Evolutionary conservation across 352 stramenopile genomes (phyloP).

Genomic region (Thalassiosira hispida): DNA sequence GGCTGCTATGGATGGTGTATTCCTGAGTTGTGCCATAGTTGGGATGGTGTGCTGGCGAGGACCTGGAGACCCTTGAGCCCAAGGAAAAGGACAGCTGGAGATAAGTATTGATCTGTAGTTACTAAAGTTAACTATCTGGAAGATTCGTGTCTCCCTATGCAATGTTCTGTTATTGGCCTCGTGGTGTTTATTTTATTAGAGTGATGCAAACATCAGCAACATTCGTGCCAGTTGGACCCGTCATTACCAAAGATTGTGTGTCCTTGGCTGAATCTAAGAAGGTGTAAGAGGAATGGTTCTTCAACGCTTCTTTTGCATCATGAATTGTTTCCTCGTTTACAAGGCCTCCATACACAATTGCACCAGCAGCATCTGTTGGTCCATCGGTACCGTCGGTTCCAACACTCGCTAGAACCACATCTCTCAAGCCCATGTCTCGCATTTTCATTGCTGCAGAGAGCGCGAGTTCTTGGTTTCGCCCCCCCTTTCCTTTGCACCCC

Average conservation of each 20-base stretch:
- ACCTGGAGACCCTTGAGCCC: too few relatives aligned
- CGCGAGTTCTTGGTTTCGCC: constrained; percentile 87
- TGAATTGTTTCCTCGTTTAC: constrained; percentile 40
- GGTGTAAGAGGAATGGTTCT: constrained; percentile 71
- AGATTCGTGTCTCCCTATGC: too few relatives aligned
- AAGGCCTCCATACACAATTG: constrained; percentile 79
- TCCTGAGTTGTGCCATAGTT: too few relatives aligned
- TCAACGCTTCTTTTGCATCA: constrained; percentile 58
- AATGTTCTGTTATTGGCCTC: too few relatives aligned
- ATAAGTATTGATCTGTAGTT: too few relatives aligned
- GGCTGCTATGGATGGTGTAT: too few relatives aligned
- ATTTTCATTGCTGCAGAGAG: constrained; percentile 81
- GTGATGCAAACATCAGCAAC: constrained; percentile 82
- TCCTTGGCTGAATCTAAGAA: constrained; percentile 56
- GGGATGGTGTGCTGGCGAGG: too few relatives aligned
- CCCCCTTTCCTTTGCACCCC: constrained; percentile 74
- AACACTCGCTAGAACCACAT: constrained; percentile 74
- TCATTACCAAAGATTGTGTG: constrained; percentile 63
- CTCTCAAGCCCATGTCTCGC: constrained; percentile 60
- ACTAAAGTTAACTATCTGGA: too few relatives aligned
- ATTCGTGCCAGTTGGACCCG: constrained; percentile 81
- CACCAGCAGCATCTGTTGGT: constrained; percentile 85
- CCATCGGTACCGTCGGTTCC: constrained; percentile 88
- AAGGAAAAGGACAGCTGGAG: too few relatives aligned
- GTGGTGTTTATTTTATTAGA: constrained; percentile 64